A percentile compares a stretch with the other conserved stretches of the same genome.
These are phyloP conservation scores for Pyrenophora tritici-repentis DNA, from an alignment of 2,329 filamentous ascomycete species.

Conservation along the genomic window DNA sequence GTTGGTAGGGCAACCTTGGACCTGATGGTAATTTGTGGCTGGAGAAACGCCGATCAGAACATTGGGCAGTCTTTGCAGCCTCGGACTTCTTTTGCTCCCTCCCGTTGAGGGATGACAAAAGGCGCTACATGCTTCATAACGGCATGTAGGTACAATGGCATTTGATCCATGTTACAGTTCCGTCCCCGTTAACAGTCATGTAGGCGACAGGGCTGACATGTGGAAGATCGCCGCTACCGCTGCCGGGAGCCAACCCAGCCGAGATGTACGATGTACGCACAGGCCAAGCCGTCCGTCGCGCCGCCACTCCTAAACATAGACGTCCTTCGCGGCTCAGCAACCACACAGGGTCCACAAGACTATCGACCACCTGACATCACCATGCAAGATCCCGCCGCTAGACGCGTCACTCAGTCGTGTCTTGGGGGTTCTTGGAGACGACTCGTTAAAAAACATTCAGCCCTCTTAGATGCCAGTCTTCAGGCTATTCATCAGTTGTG, in stretches of 20 bases:
- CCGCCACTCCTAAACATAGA: conserved; percentile 28
- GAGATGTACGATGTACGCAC: conserved; percentile 1
- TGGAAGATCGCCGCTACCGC: conserved; percentile 13
- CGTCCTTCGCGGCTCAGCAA: not conserved
- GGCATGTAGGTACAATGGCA: too few relatives aligned
- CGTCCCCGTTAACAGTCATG: not conserved
- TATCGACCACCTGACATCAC: conserved; percentile 15
- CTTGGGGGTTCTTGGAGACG: too few relatives aligned
- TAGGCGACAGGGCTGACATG: conserved; percentile 1
- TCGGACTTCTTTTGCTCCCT: too few relatives aligned
- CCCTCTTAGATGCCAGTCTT: conserved; percentile 1
- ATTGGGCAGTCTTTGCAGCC: too few relatives aligned
- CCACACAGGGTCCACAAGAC: conserved; percentile 11
- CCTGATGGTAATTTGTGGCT: not conserved
- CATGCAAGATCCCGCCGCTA: not conserved
- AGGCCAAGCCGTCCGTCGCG: conserved; percentile 4
- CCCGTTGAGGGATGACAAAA: too few relatives aligned
- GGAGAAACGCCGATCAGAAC: not conserved
- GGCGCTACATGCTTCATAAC: too few relatives aligned
- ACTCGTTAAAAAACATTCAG: not conserved
- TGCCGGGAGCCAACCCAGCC: conserved; percentile 5
- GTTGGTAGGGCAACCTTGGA: conserved; percentile 10
- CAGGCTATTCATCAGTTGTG: conserved; percentile 4
- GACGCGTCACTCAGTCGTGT: conserved; percentile 5
- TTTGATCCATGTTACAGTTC: too few relatives aligned